Base-by-base conservation (phyloP, 1,284 basidiomycete species). In the Trichosporon inkin region DNA sequence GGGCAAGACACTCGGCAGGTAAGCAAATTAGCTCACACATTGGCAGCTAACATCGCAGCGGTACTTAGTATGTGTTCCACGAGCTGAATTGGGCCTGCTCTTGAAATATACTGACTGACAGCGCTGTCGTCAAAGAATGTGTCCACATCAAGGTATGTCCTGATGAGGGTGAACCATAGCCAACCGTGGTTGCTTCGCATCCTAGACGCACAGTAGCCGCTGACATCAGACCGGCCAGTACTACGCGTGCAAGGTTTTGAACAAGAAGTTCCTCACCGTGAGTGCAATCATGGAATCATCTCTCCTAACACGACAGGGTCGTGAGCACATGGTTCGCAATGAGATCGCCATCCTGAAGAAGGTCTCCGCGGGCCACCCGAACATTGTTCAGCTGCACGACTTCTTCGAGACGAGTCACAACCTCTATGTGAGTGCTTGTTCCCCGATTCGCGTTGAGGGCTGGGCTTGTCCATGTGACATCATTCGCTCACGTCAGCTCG, bases 371-470 rank as follows among this genome's bases (percentile, higher is more conserved):
- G 92, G 92, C 7, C 86, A 98, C 79, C 79, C 76, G 22, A 94
- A 95, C 77, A 88, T 94, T 65, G 91, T 94, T 56, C 91, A 89
- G 11, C 81, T 97, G 35, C 90, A 94, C 75, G 95, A 99, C 78
- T 98, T 98, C 81, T 99, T 98, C 73, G 95, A 99, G 88, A 97
- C 93, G 28, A 82, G 90, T 24, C 91, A 96, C 80, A 97, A 98
- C 72, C 84, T 95, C 65, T 95, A 92, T 74, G 76, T 78, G 38
- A 57, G 71, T 63, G 13, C 35, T 11, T 22, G 28, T 55, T 28
- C 28, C 35, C 37, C 17, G 6, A 10, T n/a, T 13, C 32, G 14
- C 38, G 10, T 55, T 4, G 20, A 19, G n/a, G 22, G 41, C 41
- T 28, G 13, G 20, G 8, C 16, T 47, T 13, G 13, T 20, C 40